Percentiles rank a stretch among this genome's conserved stretches.
These are phyloP conservation scores for Panicum virgatum DNA, from an alignment of 202 grass and related monocot genomes.

Conservation along the genomic window DNA sequence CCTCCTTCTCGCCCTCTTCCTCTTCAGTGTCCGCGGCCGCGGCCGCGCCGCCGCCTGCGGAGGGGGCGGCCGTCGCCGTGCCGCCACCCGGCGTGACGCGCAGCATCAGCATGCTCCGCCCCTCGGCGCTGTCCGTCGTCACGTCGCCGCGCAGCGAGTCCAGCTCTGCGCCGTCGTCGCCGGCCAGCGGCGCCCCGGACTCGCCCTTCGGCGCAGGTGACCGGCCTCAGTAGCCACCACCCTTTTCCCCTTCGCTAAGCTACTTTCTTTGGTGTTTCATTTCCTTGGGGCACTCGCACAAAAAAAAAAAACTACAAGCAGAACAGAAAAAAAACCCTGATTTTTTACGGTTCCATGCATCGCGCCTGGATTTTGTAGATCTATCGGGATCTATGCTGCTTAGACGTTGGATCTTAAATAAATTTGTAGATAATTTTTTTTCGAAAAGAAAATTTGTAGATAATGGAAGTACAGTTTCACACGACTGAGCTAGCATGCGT, in stretches of 20 bases:
- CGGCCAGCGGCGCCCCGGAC: slow-evolving; percentile 50
- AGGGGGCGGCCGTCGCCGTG: not conserved
- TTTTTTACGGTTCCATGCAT: not conserved
- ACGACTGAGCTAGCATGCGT: not conserved
- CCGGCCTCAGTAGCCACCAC: not conserved
- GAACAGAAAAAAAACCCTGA: no score
- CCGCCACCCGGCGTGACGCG: slow-evolving; percentile 49
- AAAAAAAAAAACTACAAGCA: not conserved
- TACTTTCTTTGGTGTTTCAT: not conserved
- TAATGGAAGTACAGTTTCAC: not conserved
- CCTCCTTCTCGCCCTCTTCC: slow-evolving; percentile 55
- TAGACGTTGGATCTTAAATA: not conserved
- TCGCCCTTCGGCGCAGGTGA: slow-evolving; percentile 61
- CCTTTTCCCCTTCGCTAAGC: no score
- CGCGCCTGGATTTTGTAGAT: not conserved
- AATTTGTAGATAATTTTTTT: no score
- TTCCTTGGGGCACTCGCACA: not conserved
- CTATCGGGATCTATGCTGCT: not conserved
- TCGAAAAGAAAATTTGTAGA: no score
- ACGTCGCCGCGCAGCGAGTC: slow-evolving; percentile 42
- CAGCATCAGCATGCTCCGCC: slow-evolving; percentile 68
- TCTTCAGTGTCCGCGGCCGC: not conserved
- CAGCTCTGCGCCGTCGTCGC: no score
- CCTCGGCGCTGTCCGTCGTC: slow-evolving; percentile 43
- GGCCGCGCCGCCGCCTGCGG: not conserved